Conservation (phyloP, 2,329 filamentous ascomycete genomes). For the Emmonsiellopsis sp. region DNA sequence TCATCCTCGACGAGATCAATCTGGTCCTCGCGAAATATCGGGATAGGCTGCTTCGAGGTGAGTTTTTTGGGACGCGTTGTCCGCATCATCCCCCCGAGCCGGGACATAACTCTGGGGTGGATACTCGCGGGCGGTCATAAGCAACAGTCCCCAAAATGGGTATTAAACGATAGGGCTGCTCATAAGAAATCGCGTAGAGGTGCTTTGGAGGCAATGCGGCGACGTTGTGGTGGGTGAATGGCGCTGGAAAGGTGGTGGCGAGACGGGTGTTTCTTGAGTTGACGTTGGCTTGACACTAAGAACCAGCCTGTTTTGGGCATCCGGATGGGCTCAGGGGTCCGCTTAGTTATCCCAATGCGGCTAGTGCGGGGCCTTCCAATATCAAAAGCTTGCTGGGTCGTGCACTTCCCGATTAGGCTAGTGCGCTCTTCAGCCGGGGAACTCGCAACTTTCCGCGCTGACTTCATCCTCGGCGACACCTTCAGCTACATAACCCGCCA, state of each 20-base stretch:
- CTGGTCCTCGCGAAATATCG: conserved; percentile 80
- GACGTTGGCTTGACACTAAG: conserved; percentile 36
- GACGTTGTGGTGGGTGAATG: conserved; percentile 38
- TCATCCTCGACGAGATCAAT: conserved; percentile 85
- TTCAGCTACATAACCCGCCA: no score
- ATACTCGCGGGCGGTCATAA: conserved; percentile 30
- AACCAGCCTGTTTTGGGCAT: conserved; percentile 32
- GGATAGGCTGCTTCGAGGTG: conserved; percentile 79
- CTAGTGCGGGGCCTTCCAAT: conserved; percentile 36
- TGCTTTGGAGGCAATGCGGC: conserved; percentile 49
- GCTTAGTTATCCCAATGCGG: conserved; percentile 30
- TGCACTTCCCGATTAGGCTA: conserved; percentile 10
- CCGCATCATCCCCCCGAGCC: conserved; percentile 38
- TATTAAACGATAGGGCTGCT: conserved; percentile 53
- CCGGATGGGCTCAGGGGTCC: conserved; percentile 36
- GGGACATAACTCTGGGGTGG: conserved; percentile 36
- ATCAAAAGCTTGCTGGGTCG: conserved; percentile 26
- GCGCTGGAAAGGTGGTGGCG: conserved; percentile 24
- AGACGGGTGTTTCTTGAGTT: conserved; percentile 32
- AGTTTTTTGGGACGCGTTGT: conserved; percentile 58
- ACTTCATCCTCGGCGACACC: no score
- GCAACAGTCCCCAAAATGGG: conserved; percentile 50
- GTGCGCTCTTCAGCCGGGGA: neutral
- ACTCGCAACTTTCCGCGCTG: neutral
- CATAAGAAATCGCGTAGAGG: conserved; percentile 44